Percentiles rank a stretch among this genome's conserved stretches.
Evolutionary conservation across 495 filamentous ascomycete species (phyloP).

Genomic region (Cercophora scortea): DNA sequence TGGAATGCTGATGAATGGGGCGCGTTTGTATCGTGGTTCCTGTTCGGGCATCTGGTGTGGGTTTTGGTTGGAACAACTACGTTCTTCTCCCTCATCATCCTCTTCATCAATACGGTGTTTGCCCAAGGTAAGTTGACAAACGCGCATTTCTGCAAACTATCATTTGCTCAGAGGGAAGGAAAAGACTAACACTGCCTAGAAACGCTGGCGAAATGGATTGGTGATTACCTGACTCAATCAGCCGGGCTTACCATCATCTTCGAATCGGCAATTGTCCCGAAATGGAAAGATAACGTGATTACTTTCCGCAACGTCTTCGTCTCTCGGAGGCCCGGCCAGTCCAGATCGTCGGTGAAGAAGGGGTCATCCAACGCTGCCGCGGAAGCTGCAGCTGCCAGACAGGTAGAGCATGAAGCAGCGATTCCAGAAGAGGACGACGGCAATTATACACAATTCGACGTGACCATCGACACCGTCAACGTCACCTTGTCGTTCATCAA

Average conservation of each 20-base stretch:
- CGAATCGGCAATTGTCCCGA: slow-evolving; percentile 94
- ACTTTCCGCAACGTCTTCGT: slow-evolving; percentile 96
- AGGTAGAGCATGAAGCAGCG: slow-evolving; percentile 28
- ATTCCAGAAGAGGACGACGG: slow-evolving; percentile 68
- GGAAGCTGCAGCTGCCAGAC: slow-evolving; percentile 72
- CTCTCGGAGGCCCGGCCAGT: slow-evolving; percentile 79
- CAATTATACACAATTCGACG: slow-evolving; percentile 95
- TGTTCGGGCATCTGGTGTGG: slow-evolving; percentile 91
- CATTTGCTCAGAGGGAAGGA: not conserved
- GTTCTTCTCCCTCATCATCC: slow-evolving; percentile 85
- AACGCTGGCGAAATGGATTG: slow-evolving; percentile 85
- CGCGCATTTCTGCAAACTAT: not conserved
- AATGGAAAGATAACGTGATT: slow-evolving; percentile 89
- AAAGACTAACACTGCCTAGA: slow-evolving; percentile 41
- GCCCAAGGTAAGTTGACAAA: slow-evolving; percentile 62
- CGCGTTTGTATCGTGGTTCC: slow-evolving; percentile 90
- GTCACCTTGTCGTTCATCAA: slow-evolving; percentile 96
- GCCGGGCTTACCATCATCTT: slow-evolving; percentile 95
- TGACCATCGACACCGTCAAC: slow-evolving; percentile 91
- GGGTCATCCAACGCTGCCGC: slow-evolving; percentile 81
- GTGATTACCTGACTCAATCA: slow-evolving; percentile 91
- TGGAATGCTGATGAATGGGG: slow-evolving; percentile 94
- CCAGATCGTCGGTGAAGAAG: slow-evolving; percentile 74
- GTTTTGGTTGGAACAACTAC: slow-evolving; percentile 91
- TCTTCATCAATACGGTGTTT: slow-evolving; percentile 90